Conservation (phyloP, 140 eudicot genomes). For the Senecio squalidus region DNA sequence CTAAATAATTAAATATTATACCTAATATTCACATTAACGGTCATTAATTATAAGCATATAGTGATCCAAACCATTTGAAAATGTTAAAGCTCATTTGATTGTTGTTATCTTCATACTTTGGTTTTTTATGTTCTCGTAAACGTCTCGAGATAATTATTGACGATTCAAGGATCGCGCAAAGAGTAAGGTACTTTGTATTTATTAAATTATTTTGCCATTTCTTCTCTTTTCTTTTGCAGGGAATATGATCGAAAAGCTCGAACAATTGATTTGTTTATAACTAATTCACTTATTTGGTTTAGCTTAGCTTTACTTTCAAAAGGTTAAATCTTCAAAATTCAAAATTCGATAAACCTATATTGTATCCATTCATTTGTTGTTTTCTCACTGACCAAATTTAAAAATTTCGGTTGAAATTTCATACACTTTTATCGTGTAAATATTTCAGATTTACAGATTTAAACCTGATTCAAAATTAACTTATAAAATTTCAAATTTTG, state of each 20-base stretch:
- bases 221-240: not conserved
- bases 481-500: too few relatives aligned
- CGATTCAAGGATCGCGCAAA: not conserved
- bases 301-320: too few relatives aligned
- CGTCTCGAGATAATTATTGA: not conserved
- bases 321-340: too few relatives aligned
- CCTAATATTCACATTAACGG: slow-evolving; percentile 14
- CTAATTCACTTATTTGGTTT: too few relatives aligned
- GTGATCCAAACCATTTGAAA: not conserved
- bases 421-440: too few relatives aligned
- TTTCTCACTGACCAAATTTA: too few relatives aligned
- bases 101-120: not conserved
- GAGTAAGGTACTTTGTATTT: not conserved
- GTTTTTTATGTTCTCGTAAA: not conserved
- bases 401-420: too few relatives aligned
- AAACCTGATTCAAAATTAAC: too few relatives aligned
- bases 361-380: too few relatives aligned
- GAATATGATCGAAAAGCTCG: not conserved
- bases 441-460: too few relatives aligned
- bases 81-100: not conserved
- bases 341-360: too few relatives aligned
- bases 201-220: not conserved
- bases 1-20: too few relatives aligned
- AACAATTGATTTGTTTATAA: not conserved
- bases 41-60: not conserved